Evolutionary conservation across 192 early-diverging fungal species (phyloP), one percentile per base, ranked within the genome.

Genomic region (Polychytrium aggregatum): DNA sequence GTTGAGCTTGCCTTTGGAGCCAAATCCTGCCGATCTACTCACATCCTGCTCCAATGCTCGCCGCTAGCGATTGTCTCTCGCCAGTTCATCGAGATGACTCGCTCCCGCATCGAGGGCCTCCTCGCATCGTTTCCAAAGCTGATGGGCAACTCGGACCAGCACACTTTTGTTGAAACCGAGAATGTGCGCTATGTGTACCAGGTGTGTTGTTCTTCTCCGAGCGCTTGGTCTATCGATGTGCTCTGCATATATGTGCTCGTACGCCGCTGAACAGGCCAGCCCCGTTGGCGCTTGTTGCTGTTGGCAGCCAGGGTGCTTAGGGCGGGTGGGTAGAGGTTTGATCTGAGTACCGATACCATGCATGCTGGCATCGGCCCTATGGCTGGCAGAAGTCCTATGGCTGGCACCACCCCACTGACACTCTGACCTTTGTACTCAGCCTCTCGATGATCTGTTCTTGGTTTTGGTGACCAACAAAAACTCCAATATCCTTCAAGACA

Each of bases 401-500:
- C n/a, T n/a, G n/a, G n/a, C n/a, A n/a, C 35, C n/a, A 10, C 48
- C 13, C 41, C n/a, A 27, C 18, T 21, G 16, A 55, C 10, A 16
- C 13, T 21, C 18, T 11, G 0, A 5, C 14, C 27, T 3, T 22
- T 45, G 41, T 28, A 9, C 24, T 13, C 41, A 98, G 66, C 92
- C 92, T 10, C 73, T 98, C 26, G 95, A 95, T 53, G 86, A 94
- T 4, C 81, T 97, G 40, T 98, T 84, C 50, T 81, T 91, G 57
- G 88, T 98, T 22, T 75, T 98, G n/a, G 85, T 98, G 48, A 98
- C 95, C 48, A 93, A 87, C 62, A 97, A 76, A 48, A 56, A 78
- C 55, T 90, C 87, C 57, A 98, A 98, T 61, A 98, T 98, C 51
- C 70, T 98, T 30, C 92, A 97, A 76, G 95, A 97, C 68, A 98